Conservation (phyloP, 1,284 basidiomycete genomes). For the Boletus semigastroideus region DNA sequence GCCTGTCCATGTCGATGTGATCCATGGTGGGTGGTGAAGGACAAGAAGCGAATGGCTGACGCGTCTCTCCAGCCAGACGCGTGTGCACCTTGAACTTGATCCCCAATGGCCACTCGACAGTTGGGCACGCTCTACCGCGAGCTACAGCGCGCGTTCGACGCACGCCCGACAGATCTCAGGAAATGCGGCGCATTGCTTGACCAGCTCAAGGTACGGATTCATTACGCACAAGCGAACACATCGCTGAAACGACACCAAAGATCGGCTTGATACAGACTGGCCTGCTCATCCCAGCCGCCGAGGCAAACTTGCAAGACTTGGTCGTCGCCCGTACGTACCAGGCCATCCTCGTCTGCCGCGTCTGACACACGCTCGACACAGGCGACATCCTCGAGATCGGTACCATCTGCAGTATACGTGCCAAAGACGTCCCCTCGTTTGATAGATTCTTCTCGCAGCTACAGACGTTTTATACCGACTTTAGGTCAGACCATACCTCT, state of each 20-base stretch:
- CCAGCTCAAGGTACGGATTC: constrained; percentile 65
- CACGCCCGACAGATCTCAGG: constrained; percentile 63
- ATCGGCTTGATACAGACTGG: constrained; percentile 78
- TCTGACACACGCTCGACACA: constrained; percentile 31
- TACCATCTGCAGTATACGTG: constrained; percentile 89
- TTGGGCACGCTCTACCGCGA: constrained; percentile 58
- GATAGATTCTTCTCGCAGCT: constrained; percentile 95
- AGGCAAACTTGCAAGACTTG: constrained; percentile 61
- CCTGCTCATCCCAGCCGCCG: constrained; percentile 65
- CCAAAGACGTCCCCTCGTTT: constrained; percentile 87
- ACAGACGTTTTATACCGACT: constrained; percentile 90
- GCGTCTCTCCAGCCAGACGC: constrained; percentile 48
- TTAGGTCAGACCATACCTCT: constrained; percentile 52
- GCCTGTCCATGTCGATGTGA: constrained; percentile 67
- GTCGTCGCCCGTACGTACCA: constrained; percentile 62
- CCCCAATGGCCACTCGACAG: constrained; percentile 50
- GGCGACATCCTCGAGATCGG: constrained; percentile 96
- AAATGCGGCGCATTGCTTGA: constrained; percentile 61
- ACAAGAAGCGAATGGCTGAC: constrained; percentile 37
- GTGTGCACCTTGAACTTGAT: constrained; percentile 11
- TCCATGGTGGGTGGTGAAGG: constrained; percentile 48
- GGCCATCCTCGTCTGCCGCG: neutral
- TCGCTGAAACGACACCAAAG: constrained; percentile 40
- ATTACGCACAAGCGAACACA: neutral
- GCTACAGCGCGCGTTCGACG: constrained; percentile 59